Evolutionary conservation across 208 protist genomes (phyloP).

Genomic region (Polymyxa betae): DNA sequence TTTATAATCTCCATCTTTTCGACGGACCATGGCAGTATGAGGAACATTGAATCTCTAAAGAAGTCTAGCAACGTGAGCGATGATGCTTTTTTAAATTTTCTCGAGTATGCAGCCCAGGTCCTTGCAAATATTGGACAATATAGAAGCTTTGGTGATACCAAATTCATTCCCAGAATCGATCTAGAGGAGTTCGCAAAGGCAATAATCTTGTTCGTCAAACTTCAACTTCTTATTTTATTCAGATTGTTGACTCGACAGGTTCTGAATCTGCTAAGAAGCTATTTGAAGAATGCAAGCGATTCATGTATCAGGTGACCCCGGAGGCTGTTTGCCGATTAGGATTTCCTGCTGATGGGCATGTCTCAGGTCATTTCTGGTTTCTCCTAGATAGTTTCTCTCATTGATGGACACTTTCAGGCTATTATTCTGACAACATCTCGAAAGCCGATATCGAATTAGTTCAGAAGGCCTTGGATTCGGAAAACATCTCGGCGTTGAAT

Average conservation of each 20-base stretch:
- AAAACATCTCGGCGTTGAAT: slow-evolving; percentile 37
- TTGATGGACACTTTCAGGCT: neutral
- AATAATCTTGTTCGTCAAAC: neutral
- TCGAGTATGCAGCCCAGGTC: neutral
- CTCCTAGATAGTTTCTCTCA: neutral
- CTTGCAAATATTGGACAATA: neutral
- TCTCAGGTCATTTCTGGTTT: neutral
- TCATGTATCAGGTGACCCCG: neutral
- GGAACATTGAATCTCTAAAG: neutral
- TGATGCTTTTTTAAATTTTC: neutral
- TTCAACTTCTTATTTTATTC: neutral
- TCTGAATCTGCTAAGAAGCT: neutral
- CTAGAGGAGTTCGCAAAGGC: neutral
- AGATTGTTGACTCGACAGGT: neutral
- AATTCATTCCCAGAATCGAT: neutral
- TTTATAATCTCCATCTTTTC: neutral
- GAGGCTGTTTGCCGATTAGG: slow-evolving; percentile 2
- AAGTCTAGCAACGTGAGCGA: neutral
- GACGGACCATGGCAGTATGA: neutral
- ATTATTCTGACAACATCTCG: slow-evolving; percentile 12
- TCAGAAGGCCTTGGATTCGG: neutral
- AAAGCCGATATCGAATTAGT: slow-evolving; percentile 19
- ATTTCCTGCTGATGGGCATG: slow-evolving; percentile 42
- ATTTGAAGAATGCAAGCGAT: neutral
- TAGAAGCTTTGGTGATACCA: slow-evolving; percentile 19